These are phyloP conservation scores for Alternaria arborescens DNA, from an alignment of 2,329 filamentous ascomycete species.

Conservation along the genomic window DNA sequence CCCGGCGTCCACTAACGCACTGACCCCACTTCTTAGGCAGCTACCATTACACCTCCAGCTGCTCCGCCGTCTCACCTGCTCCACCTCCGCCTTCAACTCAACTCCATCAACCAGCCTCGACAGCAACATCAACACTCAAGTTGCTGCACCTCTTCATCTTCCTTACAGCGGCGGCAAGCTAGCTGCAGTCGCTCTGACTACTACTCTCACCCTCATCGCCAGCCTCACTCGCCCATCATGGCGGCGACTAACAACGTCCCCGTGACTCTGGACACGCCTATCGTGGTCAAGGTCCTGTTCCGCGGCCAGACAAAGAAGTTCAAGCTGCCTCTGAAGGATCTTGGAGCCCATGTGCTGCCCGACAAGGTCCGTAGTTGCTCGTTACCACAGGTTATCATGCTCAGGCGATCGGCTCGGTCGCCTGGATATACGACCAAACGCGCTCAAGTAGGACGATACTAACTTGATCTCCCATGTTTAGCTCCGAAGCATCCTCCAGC, in stretches of 20 bases:
- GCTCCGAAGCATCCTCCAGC: conserved; percentile 71
- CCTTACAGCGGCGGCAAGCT: conserved; percentile 11
- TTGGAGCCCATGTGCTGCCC: conserved; percentile 77
- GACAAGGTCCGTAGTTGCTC: conserved; percentile 74
- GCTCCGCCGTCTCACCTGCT: conserved; percentile 24
- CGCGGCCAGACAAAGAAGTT: conserved; percentile 80
- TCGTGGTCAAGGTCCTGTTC: conserved; percentile 86
- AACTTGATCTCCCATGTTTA: conserved; percentile 23
- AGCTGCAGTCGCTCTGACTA: conserved; percentile 18
- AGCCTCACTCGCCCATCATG: conserved; percentile 47
- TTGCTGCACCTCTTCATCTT: conserved; percentile 11
- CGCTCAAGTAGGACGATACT: conserved; percentile 17
- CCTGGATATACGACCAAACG: background rate
- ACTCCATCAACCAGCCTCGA: conserved; percentile 15
- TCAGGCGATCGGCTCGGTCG: background rate
- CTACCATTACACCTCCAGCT: conserved; percentile 25
- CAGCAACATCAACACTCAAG: conserved; percentile 4
- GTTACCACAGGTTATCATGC: background rate
- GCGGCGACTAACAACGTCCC: conserved; percentile 52
- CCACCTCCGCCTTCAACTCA: conserved; percentile 19
- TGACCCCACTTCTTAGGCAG: conserved; percentile 30
- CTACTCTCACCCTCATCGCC: conserved; percentile 37
- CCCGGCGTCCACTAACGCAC: conserved; percentile 14
- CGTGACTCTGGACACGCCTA: conserved; percentile 72
- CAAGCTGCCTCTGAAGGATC: conserved; percentile 88